Base-by-base conservation (phyloP, 163 green algal genomes). In the Scenedesmus sp. region DNA sequence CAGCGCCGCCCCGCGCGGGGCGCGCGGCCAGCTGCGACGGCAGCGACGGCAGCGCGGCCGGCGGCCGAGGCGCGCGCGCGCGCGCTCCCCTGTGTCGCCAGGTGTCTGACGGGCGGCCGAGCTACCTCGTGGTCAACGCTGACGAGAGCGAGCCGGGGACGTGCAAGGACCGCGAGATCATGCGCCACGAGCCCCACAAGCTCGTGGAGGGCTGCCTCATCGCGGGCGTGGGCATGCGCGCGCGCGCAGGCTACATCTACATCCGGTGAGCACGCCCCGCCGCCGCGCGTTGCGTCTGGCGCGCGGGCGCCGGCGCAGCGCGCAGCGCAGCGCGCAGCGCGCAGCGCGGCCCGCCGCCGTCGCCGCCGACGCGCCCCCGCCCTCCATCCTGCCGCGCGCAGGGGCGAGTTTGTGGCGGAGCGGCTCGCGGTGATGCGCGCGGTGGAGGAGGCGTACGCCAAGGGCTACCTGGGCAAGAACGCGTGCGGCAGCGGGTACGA, bases 161-260 rank as follows among this genome's bases (percentile, higher is more conserved):
- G 0, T 99, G 96, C 93, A 99, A 99, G 86, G 96, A 99, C 87
- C 86, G 97, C 2, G 96, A 99, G 86, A 99, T 99, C 83, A 98
- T 99, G 94, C 86, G 96, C 28, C 94, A 99, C 87, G 96, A 99
- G 84, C 96, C 96, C 20, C 96, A 99, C 89, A 99, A 99, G 90
- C 93, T 99, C 57, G 87, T 99, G 42, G 95, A 99, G 89, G 96
- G 96, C 34, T 98, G 95, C 87, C 85, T 99, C 28, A 95, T 99
- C 53, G 95, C 96, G 1, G 83, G 83, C 0, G 84, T 89, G 47
- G 88, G 79, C 70, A 92, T 92, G 88, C 67, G 92, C 24, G 94
- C 94, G 13, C 85, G 92, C 9, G 93, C 91, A 1, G 92, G 88
- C 9, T 98, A 98, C 88, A 98, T 98, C 70, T 98, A 97, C 86